phyloP scores from a whole-genome alignment of 176 grass and related monocot genomes.

The Musa acuminata region DNA sequence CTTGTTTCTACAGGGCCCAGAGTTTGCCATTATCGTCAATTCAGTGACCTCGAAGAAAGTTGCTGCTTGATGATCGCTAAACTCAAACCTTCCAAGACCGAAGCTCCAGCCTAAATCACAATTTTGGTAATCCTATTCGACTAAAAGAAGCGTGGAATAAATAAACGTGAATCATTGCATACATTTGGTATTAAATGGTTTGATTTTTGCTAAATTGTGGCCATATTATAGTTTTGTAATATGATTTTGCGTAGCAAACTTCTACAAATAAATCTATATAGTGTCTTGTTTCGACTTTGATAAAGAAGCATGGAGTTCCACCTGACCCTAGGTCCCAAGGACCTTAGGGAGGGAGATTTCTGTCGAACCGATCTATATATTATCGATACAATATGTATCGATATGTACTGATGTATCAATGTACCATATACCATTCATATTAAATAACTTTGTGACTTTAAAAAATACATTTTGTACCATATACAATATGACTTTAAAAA shows the following conservation, averaged over 20 bases:
- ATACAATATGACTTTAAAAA: too few species aligned
- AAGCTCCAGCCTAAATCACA: too few species aligned
- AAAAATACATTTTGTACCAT: too few species aligned
- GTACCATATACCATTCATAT: too few species aligned
- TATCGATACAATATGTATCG: too few species aligned
- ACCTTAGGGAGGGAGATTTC: too few species aligned
- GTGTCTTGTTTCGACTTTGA: too few species aligned
- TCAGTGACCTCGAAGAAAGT: slow-evolving; percentile 94
- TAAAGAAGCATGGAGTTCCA: too few species aligned
- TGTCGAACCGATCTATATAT: too few species aligned
- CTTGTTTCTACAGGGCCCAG: slow-evolving; percentile 36
- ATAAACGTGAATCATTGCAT: not conserved
- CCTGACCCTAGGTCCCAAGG: too few species aligned
- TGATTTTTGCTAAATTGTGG: not conserved
- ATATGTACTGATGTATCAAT: too few species aligned
- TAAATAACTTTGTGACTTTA: too few species aligned
- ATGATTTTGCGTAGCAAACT: not conserved
- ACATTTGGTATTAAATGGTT: not conserved
- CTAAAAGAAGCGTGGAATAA: not conserved
- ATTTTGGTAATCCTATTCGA: not conserved
- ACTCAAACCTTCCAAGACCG: not conserved
- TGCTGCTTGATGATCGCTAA: slow-evolving; percentile 38
- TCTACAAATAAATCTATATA: not conserved
- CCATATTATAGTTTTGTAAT: not conserved
- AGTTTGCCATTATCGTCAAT: slow-evolving; percentile 86